Evolutionary conservation across 345 rosid species (phyloP).

Genomic region (Sonneratia alba): DNA sequence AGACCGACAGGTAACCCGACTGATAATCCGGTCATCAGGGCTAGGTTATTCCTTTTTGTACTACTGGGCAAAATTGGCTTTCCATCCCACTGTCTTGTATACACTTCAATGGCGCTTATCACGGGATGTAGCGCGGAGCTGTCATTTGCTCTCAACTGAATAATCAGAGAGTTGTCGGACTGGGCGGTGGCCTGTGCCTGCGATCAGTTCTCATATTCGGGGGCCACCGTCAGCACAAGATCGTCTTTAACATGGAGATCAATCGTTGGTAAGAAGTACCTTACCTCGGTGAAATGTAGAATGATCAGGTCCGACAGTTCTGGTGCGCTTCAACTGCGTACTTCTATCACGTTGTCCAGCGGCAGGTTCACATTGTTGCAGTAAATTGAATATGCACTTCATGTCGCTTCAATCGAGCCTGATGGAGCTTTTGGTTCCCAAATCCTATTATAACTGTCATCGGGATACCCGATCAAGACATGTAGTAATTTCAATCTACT

Average conservation of each 20-base stretch:
- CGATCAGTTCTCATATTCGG: background rate
- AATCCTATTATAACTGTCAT: constrained; percentile 5
- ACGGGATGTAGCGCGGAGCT: constrained; percentile 4
- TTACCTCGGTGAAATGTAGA: constrained; percentile 8
- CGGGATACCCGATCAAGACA: background rate
- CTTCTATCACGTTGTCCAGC: background rate
- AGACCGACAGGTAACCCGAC: constrained; percentile 2
- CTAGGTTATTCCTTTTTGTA: constrained; percentile 7
- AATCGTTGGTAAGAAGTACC: background rate
- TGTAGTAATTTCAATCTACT: no score
- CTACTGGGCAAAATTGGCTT: background rate
- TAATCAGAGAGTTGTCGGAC: background rate
- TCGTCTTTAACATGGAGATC: background rate
- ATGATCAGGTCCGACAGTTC: constrained; percentile 6
- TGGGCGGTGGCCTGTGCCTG: background rate
- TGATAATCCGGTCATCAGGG: background rate
- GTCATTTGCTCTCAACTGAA: constrained; percentile 3
- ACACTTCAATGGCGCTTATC: constrained; percentile 13
- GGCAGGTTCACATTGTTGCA: background rate
- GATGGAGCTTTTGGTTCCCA: constrained; percentile 4
- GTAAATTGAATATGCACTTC: background rate
- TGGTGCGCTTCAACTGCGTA: constrained; percentile 9
- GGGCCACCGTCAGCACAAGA: background rate
- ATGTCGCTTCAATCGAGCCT: background rate
- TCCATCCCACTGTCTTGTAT: background rate